Conservation (phyloP, 2,329 filamentous ascomycete species). For the Xylariaceae sp. region DNA sequence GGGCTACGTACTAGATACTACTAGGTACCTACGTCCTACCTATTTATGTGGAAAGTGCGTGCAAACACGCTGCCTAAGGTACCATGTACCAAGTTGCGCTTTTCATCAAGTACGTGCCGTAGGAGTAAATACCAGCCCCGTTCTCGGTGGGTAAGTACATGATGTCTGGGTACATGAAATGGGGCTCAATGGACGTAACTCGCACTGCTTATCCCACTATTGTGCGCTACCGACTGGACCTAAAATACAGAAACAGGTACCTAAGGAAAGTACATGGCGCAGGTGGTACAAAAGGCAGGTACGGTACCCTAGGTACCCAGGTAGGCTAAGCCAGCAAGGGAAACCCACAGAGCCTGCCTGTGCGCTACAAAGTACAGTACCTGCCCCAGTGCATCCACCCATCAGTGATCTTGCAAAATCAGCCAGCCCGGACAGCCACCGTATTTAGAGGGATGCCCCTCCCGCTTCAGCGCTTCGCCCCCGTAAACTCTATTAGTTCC, state of each 20-base stretch:
- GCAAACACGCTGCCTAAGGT: too few species aligned
- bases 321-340: conserved; percentile 15
- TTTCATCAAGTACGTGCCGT: too few species aligned
- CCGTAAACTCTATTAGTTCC: conserved; percentile 28
- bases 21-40: too few species aligned
- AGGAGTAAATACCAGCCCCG: too few species aligned
- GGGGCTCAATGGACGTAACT: too few species aligned
- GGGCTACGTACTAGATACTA: too few species aligned
- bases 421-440: conserved; percentile 24
- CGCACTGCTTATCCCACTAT: too few species aligned
- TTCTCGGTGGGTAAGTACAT: background rate
- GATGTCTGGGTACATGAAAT: background rate
- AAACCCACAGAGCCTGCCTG: conserved; percentile 6
- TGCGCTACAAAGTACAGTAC: too few species aligned
- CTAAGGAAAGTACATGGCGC: conserved; percentile 1
- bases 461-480: conserved; percentile 26
- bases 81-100: too few species aligned
- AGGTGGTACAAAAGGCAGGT: background rate
- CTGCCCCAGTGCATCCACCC: conserved; percentile 17
- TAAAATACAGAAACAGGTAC: too few species aligned
- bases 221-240: too few species aligned
- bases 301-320: background rate
- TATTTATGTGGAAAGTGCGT: too few species aligned
- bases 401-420: conserved; percentile 31
- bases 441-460: conserved; percentile 32